These are phyloP conservation scores for Penicillium sp. DNA, from an alignment of 2,329 filamentous ascomycete genomes.

Conservation along the genomic window DNA sequence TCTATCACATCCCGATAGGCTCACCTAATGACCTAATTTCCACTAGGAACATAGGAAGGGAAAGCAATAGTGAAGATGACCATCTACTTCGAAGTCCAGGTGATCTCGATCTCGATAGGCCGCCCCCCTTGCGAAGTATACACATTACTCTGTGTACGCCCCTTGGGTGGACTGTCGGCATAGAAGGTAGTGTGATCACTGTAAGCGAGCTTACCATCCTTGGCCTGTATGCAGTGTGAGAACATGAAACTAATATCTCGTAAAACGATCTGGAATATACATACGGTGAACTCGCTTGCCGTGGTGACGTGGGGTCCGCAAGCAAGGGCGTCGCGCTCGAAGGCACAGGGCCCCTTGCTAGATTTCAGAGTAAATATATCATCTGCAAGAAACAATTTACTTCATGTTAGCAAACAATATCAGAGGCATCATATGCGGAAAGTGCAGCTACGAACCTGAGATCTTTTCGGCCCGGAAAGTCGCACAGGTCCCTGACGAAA, in stretches of 20 bases:
- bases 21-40: neutral
- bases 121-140: slow-evolving; percentile 35
- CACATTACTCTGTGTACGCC: slow-evolving; percentile 35
- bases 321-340: slow-evolving; percentile 54
- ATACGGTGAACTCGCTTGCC: slow-evolving; percentile 36
- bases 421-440: neutral
- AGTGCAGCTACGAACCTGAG: slow-evolving; percentile 28
- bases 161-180: slow-evolving; percentile 40
- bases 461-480: slow-evolving; percentile 47
- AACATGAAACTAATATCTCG: neutral
- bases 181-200: slow-evolving; percentile 39
- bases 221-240: slow-evolving; percentile 22
- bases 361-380: slow-evolving; percentile 55
- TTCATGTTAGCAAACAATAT: neutral
- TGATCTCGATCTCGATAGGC: slow-evolving; percentile 36
- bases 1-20: neutral
- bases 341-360: slow-evolving; percentile 60
- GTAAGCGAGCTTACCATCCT: slow-evolving; percentile 36
- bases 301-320: slow-evolving; percentile 47
- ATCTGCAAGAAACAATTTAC: slow-evolving; percentile 18
- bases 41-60: neutral
- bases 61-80: neutral
- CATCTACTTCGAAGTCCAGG: slow-evolving; percentile 28
- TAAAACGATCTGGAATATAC: neutral
- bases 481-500: slow-evolving; percentile 65